phyloP scores from a whole-genome alignment of 345 rosid genomes.

The Barbarea vulgaris region DNA sequence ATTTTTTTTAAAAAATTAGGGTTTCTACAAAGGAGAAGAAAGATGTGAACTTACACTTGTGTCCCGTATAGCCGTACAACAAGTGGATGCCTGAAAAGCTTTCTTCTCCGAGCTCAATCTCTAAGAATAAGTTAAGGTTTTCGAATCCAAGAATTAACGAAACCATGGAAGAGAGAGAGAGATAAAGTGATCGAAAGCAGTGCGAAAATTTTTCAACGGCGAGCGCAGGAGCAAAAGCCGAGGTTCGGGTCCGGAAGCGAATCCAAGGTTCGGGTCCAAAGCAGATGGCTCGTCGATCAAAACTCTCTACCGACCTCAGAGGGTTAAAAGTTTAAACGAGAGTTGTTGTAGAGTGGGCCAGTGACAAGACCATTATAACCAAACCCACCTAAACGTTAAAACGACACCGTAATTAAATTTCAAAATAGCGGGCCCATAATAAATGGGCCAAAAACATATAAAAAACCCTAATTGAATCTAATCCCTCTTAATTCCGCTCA shows the following conservation, averaged over 20 bases:
- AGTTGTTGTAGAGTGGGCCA: slow-evolving; percentile 32
- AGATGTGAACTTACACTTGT: slow-evolving; percentile 45
- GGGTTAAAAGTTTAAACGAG: slow-evolving; percentile 7
- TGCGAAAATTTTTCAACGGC: slow-evolving; percentile 61
- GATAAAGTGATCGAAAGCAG: slow-evolving; percentile 53
- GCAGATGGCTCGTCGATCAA: slow-evolving; percentile 24
- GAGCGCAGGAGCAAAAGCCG: slow-evolving; percentile 49
- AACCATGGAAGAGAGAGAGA: slow-evolving; percentile 34
- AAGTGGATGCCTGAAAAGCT: slow-evolving; percentile 41
- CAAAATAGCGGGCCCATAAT: not conserved
- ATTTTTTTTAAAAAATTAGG: slow-evolving; percentile 44
- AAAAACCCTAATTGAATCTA: not conserved
- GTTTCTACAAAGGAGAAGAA: slow-evolving; percentile 41
- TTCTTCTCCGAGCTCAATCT: slow-evolving; percentile 35
- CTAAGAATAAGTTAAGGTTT: slow-evolving; percentile 44
- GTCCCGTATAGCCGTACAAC: slow-evolving; percentile 30
- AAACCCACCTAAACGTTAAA: slow-evolving; percentile 28
- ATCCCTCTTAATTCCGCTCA: not conserved
- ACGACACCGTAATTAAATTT: not conserved
- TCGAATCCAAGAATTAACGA: slow-evolving; percentile 33
- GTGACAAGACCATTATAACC: slow-evolving; percentile 30
- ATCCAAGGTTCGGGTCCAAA: slow-evolving; percentile 28
- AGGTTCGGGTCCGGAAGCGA: slow-evolving; percentile 45
- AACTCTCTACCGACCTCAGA: slow-evolving; percentile 1
- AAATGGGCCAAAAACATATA: not conserved